Percentiles rank a stretch among this genome's conserved stretches.
Conservation (phyloP, 2,329 filamentous ascomycete genomes). For the Fusarium sp. region DNA sequence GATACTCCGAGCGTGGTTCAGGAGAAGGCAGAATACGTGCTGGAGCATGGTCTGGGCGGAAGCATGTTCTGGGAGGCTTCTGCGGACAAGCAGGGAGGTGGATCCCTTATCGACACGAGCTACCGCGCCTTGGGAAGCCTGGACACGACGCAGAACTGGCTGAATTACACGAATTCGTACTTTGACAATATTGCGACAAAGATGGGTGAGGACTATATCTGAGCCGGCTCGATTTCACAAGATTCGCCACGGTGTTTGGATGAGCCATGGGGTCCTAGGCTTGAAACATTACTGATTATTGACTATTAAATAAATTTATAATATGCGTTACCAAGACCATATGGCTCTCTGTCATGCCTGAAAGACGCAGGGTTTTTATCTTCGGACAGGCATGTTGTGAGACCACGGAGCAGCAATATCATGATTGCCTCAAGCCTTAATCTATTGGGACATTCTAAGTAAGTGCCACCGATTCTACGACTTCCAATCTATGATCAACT, state of each 20-base stretch:
- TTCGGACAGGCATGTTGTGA: neutral
- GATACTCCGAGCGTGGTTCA: conserved; percentile 17
- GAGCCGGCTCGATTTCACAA: neutral
- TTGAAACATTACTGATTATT: neutral
- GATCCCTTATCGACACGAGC: conserved; percentile 25
- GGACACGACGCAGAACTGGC: conserved; percentile 24
- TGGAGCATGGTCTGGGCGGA: conserved; percentile 17
- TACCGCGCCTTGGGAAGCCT: conserved; percentile 4
- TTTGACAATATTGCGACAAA: conserved; percentile 61
- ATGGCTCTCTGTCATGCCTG: neutral
- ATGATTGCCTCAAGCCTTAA: neutral
- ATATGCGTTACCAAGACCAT: neutral
- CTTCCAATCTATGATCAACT: neutral
- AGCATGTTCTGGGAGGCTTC: conserved; percentile 37
- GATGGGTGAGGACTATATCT: neutral
- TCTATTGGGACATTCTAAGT: neutral
- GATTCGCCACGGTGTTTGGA: neutral
- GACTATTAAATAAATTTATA: neutral
- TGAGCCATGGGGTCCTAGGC: neutral
- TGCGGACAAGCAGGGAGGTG: conserved; percentile 19
- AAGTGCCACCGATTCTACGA: neutral
- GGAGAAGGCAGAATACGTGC: conserved; percentile 23
- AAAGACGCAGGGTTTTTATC: neutral
- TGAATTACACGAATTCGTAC: conserved; percentile 50
- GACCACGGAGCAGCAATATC: neutral